Evolutionary conservation across 805 yeast species (phyloP).

Genomic region (Saccharomycopsis sp.): DNA sequence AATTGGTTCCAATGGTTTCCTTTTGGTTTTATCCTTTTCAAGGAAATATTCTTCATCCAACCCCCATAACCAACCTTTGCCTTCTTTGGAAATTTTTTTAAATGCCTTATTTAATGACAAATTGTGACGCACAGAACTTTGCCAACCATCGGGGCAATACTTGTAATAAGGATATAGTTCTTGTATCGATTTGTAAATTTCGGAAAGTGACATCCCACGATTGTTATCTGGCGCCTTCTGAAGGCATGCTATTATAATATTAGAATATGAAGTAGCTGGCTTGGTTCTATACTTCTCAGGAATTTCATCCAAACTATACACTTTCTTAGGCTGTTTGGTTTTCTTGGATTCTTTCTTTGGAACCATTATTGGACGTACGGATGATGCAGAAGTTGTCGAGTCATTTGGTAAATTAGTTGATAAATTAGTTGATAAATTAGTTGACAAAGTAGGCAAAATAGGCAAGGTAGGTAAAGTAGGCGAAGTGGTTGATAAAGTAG

Average conservation of each 20-base stretch:
- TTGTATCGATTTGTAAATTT: slow-evolving; percentile 79
- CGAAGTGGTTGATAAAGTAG: neutral
- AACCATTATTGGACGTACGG: neutral
- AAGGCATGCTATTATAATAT: slow-evolving; percentile 72
- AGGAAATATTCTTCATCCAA: slow-evolving; percentile 78
- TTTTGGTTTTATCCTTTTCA: slow-evolving; percentile 71
- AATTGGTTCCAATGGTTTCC: slow-evolving; percentile 36
- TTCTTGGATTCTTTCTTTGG: slow-evolving; percentile 44
- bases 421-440: neutral
- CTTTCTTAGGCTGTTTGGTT: slow-evolving; percentile 49
- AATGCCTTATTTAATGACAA: slow-evolving; percentile 85
- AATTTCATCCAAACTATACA: slow-evolving; percentile 74
- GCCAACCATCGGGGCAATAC: slow-evolving; percentile 98
- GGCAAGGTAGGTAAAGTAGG: no score
- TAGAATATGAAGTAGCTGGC: slow-evolving; percentile 77
- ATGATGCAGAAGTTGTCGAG: neutral
- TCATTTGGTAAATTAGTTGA: no score
- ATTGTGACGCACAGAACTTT: slow-evolving; percentile 92
- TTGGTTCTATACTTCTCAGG: slow-evolving; percentile 82
- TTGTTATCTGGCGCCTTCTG: slow-evolving; percentile 42
- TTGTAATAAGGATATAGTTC: slow-evolving; percentile 85
- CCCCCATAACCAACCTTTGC: slow-evolving; percentile 95
- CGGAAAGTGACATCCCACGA: slow-evolving; percentile 74
- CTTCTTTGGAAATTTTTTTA: slow-evolving; percentile 71
- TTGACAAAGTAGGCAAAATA: neutral